A percentile compares a stretch with the other conserved stretches of the same genome.
Conservation (phyloP, 164 flowering plant species). For the Liquidambar formosana region DNA sequence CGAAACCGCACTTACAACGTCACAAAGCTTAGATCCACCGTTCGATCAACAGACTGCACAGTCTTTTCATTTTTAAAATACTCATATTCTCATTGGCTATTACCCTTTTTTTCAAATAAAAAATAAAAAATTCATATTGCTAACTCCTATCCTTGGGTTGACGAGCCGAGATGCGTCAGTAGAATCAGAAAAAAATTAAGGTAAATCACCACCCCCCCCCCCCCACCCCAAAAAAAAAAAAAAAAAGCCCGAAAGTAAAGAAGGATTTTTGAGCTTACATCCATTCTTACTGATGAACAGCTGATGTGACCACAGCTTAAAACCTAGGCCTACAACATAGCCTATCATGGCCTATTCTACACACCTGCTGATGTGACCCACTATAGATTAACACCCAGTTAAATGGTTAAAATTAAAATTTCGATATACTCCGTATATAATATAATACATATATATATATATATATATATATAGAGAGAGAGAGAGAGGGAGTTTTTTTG, state of each 20-base stretch:
- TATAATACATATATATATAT: too few relatives aligned
- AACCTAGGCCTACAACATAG: constrained; percentile 28
- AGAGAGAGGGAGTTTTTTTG: neutral
- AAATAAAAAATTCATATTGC: too few relatives aligned
- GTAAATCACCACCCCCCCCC: too few relatives aligned
- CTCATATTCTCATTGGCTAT: too few relatives aligned
- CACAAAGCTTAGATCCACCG: neutral
- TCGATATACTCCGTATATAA: too few relatives aligned
- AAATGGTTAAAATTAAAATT: constrained; percentile 30
- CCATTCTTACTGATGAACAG: constrained; percentile 1
- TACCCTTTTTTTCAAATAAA: too few relatives aligned
- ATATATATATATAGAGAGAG: neutral
- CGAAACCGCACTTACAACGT: neutral
- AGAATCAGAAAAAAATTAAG: too few relatives aligned
- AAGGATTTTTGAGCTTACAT: constrained; percentile 10
- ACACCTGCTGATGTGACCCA: constrained; percentile 82
- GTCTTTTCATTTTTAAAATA: neutral
- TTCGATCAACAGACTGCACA: neutral
- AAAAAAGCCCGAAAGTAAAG: neutral
- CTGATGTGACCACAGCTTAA: constrained; percentile 36
- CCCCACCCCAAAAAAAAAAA: too few relatives aligned
- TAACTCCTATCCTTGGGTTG: too few relatives aligned
- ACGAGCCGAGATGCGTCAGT: neutral
- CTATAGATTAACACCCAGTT: constrained; percentile 54
- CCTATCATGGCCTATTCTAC: constrained; percentile 15